Evolutionary conservation across 768 basidiomycete genomes (phyloP), one percentile per base, ranked within the genome.

Genomic region (Paxillus ammoniavirescens): DNA sequence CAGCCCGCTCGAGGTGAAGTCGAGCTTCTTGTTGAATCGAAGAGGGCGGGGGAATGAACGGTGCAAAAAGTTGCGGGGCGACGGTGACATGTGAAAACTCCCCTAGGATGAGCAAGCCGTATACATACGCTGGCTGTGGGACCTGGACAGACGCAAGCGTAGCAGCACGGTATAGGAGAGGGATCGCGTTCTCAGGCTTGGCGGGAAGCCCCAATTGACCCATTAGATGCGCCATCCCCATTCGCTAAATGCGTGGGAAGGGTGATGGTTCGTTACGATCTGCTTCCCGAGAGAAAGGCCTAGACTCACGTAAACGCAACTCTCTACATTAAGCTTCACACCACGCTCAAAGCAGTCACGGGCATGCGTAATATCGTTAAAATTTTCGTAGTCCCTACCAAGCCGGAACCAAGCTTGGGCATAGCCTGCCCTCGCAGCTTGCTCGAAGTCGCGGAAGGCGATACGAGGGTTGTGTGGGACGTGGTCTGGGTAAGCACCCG

Each of bases 161-260:
- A 0, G 94, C 93, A 0, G 96, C 91, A 30, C 82, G 82, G 45
- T 84, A 80, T 15, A 98, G 82, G 41, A 93, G 77, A 0, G 87
- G 81, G 2, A 96, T 67, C 0, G 89, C 95, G 2, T 68, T 64
- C 10, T 78, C 67, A 0, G 80, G 78, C 47, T 81, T 77, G 4
- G 78, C 60, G 2, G 77, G 71, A 10, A 91, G 74, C 9, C 80
- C 79, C 17, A 98, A 84, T 66, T 98, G 96, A 31, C 92, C 93
- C 61, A 94, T 80, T 8, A 98, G 75, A 64, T 93, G 78, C 0
- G 93, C 95, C 87, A 96, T 95, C 1, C 93, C 95, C 75, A 98
- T 80, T 0, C 95, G 86, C 90, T 94, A 57, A 15, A 28, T 14
- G 10, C 14, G 47, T 58, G 59, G 15, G 49, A 58, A 55, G 17